Base-by-base conservation (phyloP, 2,329 filamentous ascomycete species). In the Nothophoma quercina region DNA sequence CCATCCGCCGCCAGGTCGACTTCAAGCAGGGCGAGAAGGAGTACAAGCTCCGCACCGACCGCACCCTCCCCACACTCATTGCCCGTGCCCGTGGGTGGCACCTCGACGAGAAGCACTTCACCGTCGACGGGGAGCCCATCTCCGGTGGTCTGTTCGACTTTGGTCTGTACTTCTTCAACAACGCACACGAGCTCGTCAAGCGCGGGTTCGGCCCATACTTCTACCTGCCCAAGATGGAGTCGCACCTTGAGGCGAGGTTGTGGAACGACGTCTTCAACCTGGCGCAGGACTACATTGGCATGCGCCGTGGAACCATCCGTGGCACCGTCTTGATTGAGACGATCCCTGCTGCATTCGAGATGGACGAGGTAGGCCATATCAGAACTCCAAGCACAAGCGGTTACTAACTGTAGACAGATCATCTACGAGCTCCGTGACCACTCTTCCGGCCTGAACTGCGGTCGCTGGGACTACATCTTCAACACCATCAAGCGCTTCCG, bases 391-490 rank as follows among this genome's bases (percentile, higher is more conserved):
- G 5, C 5, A 29, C 7, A 30, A 13, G 1, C 25, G 2, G 1
- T 43, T 50, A 23, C 63, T 71, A 58, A 69, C 34, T 12, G 22
- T 4, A 8, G 6, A 5, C 51, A 81, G 86, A 98, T 99, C 78
- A 98, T 99, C 79, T 99, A 97, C 78, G 95, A 98, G 81, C 88
- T 99, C 64, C 89, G 95, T 56, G 93, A 98, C 73, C 95, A 99
- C 83, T 93, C 88, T 75, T 89, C 93, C 6, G 95, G 95, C 39
- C 86, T 99, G 71, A 99, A 99, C 86, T 98, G 95, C 78, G 95
- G 95, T 61, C 89, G 95, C 65, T 99, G 95, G 95, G 95, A 99
- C 75, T 99, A 99, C 83, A 98, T 99, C 80, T 99, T 99, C 84
- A 95, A 89, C 76, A 91, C 93, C 72, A 98, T 99, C 83, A 99